phyloP scores from a whole-genome alignment of 2,329 filamentous ascomycete species.

The Calonectria montana region DNA sequence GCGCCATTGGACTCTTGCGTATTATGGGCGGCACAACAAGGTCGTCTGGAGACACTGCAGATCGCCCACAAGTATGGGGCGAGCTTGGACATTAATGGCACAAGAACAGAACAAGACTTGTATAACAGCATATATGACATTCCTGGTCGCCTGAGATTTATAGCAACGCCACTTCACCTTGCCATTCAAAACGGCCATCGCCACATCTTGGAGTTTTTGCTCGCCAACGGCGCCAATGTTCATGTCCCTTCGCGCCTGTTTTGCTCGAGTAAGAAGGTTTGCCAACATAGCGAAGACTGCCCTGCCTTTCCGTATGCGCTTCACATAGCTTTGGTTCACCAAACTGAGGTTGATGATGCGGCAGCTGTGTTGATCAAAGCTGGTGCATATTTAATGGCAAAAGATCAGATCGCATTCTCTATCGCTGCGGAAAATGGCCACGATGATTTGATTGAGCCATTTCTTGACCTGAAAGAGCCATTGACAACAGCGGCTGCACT shows the following conservation, averaged over 20 bases:
- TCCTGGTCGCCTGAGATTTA: neutral
- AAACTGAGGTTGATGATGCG: neutral
- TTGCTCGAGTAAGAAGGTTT: neutral
- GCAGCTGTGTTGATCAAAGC: conserved; percentile 18
- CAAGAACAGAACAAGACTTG: neutral
- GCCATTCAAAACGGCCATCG: conserved; percentile 23
- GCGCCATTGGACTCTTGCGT: conserved; percentile 4
- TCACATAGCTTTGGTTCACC: conserved; percentile 18
- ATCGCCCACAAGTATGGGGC: conserved; percentile 15
- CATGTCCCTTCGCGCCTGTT: conserved; percentile 14
- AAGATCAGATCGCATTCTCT: neutral
- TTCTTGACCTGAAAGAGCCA: conserved; percentile 11
- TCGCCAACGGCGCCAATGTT: conserved; percentile 14
- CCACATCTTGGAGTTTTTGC: conserved; percentile 24
- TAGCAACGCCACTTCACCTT: conserved; percentile 20
- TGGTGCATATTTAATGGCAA: conserved; percentile 17
- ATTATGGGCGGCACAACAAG: conserved; percentile 16
- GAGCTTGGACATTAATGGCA: conserved; percentile 11
- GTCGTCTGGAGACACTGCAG: conserved; percentile 19
- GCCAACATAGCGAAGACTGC: neutral
- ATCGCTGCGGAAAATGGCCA: neutral
- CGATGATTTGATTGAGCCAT: neutral
- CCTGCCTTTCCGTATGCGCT: conserved; percentile 12
- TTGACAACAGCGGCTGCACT: conserved; percentile 1
- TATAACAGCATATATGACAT: neutral